Conservation (phyloP, 2,329 filamentous ascomycete genomes). For the Aspergillus ruber region DNA sequence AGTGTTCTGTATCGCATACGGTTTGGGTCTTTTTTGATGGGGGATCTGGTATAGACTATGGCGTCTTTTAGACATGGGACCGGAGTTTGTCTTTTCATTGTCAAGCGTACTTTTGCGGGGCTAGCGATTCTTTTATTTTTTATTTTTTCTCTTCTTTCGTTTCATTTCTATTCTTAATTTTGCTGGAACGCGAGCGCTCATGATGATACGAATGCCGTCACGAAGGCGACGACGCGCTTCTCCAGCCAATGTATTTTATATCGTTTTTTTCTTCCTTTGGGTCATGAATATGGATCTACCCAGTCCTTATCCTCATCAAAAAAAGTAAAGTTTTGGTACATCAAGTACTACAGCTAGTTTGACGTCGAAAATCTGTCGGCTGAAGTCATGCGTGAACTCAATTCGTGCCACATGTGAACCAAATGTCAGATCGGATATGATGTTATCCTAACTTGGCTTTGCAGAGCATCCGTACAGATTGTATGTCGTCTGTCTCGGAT, state of each 20-base stretch:
- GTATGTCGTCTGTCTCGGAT: too few relatives aligned
- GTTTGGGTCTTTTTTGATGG: slow-evolving; percentile 3
- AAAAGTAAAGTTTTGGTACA: too few relatives aligned
- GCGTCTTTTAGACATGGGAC: slow-evolving; percentile 14
- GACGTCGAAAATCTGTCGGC: not conserved
- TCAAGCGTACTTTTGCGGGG: slow-evolving; percentile 9
- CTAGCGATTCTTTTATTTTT: slow-evolving; percentile 7
- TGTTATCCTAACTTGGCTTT: not conserved
- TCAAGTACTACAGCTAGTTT: not conserved
- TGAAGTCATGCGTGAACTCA: not conserved
- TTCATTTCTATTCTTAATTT: not conserved
- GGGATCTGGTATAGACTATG: slow-evolving; percentile 17
- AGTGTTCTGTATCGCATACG: not conserved
- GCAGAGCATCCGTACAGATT: too few relatives aligned
- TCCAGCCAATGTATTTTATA: not conserved
- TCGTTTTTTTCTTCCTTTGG: not conserved
- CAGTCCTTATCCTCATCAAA: not conserved
- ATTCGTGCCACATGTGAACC: not conserved
- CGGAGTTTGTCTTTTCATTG: slow-evolving; percentile 9
- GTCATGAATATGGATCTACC: not conserved
- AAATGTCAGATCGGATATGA: not conserved
- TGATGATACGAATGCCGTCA: slow-evolving; percentile 4
- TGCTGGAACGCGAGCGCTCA: not conserved
- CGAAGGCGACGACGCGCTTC: slow-evolving; percentile 5
- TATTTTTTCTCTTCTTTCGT: slow-evolving; percentile 5